phyloP scores from a whole-genome alignment of 2,329 filamentous ascomycete species.

The Colletotrichum eleusines region DNA sequence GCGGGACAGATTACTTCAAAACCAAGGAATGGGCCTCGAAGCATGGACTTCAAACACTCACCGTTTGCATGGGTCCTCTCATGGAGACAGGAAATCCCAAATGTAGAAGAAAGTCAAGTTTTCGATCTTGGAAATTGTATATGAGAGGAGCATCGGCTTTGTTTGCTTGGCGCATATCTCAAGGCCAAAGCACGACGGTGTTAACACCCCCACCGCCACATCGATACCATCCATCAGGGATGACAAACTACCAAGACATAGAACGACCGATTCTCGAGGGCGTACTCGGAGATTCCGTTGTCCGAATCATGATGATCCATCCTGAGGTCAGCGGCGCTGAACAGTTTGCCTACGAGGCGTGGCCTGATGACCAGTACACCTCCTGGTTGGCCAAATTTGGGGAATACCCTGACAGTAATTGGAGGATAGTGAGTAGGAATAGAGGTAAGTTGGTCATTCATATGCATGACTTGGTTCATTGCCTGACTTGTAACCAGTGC shows the following conservation, averaged over 20 bases:
- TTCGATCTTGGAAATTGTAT: neutral
- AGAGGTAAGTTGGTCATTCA: neutral
- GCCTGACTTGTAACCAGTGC: neutral
- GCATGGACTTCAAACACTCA: neutral
- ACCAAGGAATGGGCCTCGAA: conserved; percentile 1
- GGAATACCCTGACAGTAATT: neutral
- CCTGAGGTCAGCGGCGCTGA: neutral
- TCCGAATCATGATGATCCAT: neutral
- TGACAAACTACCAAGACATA: conserved; percentile 1
- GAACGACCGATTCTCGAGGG: neutral
- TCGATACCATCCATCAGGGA: neutral
- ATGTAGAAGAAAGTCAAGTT: neutral
- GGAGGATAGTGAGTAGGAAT: neutral
- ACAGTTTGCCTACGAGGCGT: neutral
- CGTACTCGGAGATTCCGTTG: neutral
- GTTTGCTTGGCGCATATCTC: neutral
- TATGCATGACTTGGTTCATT: neutral
- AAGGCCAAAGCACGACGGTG: neutral
- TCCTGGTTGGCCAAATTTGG: neutral
- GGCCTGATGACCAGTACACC: neutral
- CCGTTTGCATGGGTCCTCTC: conserved; percentile 2
- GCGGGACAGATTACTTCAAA: neutral
- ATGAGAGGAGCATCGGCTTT: conserved; percentile 1
- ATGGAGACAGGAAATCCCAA: neutral
- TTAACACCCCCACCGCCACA: conserved; percentile 1